Percentiles rank a stretch among this genome's conserved stretches.
These are phyloP conservation scores for Apiotrichum akiyoshidainum DNA, from an alignment of 1,284 basidiomycete genomes.

Conservation along the genomic window DNA sequence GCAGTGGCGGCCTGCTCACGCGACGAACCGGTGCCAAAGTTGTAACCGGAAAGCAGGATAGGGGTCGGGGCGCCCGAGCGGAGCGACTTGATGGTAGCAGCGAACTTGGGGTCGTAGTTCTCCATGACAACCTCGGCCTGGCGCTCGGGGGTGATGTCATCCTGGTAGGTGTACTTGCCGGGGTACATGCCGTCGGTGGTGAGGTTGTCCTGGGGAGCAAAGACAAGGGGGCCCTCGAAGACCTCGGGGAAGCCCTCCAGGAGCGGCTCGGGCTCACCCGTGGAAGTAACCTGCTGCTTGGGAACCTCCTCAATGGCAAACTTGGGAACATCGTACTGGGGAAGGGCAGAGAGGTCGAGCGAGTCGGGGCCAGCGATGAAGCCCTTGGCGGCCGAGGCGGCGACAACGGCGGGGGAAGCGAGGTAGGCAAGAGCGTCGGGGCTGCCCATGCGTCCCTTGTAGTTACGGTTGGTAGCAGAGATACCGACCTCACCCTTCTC, in stretches of 20 bases:
- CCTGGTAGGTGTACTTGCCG: constrained; percentile 99
- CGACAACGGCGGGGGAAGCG: constrained; percentile 93
- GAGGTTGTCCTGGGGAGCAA: constrained; percentile 93
- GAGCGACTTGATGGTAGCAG: constrained; percentile 66
- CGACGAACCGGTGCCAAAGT: constrained; percentile 98
- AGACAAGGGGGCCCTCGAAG: constrained; percentile 82
- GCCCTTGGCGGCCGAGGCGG: constrained; percentile 88
- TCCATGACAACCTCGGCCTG: constrained; percentile 96
- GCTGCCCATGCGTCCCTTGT: constrained; percentile 97
- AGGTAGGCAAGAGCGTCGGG: constrained; percentile 94
- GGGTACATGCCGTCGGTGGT: constrained; percentile 99
- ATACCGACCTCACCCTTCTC: constrained; percentile 95
- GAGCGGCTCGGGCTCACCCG: constrained; percentile 64
- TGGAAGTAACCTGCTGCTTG: constrained; percentile 31
- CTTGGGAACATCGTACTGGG: constrained; percentile 53
- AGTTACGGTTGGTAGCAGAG: constrained; percentile 97
- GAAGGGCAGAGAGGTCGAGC: constrained; percentile 59
- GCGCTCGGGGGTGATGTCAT: constrained; percentile 91
- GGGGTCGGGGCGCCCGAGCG: constrained; percentile 50
- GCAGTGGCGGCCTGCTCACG: constrained; percentile 98
- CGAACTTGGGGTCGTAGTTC: constrained; percentile 93
- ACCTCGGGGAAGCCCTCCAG: constrained; percentile 74
- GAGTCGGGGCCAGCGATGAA: constrained; percentile 82
- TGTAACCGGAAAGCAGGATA: constrained; percentile 88
- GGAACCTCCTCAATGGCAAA: constrained; percentile 49